A percentile compares a stretch with the other conserved stretches of the same genome.
These are phyloP conservation scores for Talaromyces marneffei DNA, from an alignment of 2,329 filamentous ascomycete species.

Conservation along the genomic window DNA sequence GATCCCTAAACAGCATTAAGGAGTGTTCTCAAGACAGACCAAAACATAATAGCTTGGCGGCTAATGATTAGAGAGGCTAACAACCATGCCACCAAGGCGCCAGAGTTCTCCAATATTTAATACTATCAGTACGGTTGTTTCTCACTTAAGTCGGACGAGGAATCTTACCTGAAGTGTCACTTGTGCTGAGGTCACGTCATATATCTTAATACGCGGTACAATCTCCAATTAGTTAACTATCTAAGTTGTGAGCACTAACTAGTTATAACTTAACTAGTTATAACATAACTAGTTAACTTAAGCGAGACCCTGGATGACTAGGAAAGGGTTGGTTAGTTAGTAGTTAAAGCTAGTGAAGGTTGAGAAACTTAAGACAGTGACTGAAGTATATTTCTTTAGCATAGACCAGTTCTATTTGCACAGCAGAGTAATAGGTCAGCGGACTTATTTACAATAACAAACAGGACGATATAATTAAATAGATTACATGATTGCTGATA, in stretches of 20 bases:
- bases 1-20: background rate
- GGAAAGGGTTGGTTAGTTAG: too few relatives aligned
- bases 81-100: background rate
- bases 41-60: conserved; percentile 1
- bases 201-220: background rate
- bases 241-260: background rate
- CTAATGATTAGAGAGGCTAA: background rate
- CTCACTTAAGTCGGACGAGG: background rate
- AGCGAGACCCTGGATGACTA: too few relatives aligned
- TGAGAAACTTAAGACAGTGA: background rate
- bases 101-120: background rate
- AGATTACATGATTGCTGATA: background rate
- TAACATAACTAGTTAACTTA: too few relatives aligned
- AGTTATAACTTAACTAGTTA: too few relatives aligned
- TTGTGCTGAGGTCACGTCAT: background rate
- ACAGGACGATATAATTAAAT: too few relatives aligned
- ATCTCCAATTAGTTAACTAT: too few relatives aligned
- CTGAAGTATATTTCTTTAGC: background rate
- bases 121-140: background rate
- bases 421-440: background rate
- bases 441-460: too few relatives aligned
- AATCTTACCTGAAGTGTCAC: background rate
- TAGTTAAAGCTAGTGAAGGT: background rate
- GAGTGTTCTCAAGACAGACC: background rate
- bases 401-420: background rate